Percentiles rank a stretch among this genome's conserved stretches.
phyloP scores from a whole-genome alignment of 2,329 filamentous ascomycete species.

The Apiospora malaysiana region DNA sequence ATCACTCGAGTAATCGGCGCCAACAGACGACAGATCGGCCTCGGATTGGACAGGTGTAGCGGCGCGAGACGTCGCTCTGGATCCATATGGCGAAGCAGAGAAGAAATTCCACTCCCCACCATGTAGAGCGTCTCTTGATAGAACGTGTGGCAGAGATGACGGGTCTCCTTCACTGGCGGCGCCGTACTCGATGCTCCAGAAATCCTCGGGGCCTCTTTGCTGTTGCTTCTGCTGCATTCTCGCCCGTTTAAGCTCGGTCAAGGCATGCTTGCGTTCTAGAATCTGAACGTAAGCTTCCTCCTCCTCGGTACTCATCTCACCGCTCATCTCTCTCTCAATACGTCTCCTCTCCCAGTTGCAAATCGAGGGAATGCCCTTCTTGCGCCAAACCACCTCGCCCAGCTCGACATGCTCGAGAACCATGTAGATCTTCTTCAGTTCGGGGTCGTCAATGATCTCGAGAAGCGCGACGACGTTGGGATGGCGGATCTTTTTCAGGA shows the following conservation, averaged over 20 bases:
- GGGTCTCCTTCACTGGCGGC: conserved; percentile 59
- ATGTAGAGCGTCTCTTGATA: conserved; percentile 29
- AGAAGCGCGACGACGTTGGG: conserved; percentile 95
- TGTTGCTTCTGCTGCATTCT: conserved; percentile 55
- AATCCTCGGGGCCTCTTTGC: conserved; percentile 58
- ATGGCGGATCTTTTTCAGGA: conserved; percentile 96
- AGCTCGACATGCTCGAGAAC: conserved; percentile 94
- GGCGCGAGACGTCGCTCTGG: conserved; percentile 48
- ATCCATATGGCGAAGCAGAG: conserved; percentile 51
- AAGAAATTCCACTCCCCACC: conserved; percentile 28
- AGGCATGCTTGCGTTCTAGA: conserved; percentile 62
- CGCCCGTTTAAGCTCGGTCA: conserved; percentile 64
- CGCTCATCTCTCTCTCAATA: conserved; percentile 73
- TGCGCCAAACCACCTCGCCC: conserved; percentile 93
- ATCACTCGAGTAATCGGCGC: conserved; percentile 53
- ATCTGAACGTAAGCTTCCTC: conserved; percentile 66
- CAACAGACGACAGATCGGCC: conserved; percentile 39
- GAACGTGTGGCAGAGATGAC: conserved; percentile 40
- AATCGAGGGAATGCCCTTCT: conserved; percentile 83
- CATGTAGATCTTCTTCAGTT: conserved; percentile 97
- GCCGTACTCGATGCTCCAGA: conserved; percentile 87
- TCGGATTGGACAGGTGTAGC: conserved; percentile 42
- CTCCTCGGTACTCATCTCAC: conserved; percentile 62
- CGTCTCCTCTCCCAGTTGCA: conserved; percentile 82
- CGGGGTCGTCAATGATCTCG: conserved; percentile 97